Evolutionary conservation across 352 stramenopile species (phyloP).

Genomic region (Globisporangium iwayamae): DNA sequence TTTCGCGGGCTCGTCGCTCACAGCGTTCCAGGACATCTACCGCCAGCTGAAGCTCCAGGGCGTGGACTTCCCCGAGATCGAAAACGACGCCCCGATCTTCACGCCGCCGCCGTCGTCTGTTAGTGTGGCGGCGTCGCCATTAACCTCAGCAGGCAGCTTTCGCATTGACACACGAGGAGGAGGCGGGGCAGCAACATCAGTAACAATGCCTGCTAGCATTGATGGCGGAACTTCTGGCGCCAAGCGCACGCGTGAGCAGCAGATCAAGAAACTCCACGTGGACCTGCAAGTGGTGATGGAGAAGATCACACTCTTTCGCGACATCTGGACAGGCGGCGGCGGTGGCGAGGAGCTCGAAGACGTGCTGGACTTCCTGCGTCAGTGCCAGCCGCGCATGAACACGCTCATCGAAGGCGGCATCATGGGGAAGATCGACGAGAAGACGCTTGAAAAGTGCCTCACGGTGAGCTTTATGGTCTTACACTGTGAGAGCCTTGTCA

Average conservation of each 20-base stretch:
- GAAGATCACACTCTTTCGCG: constrained; percentile 57
- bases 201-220: background rate
- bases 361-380: constrained; percentile 72
- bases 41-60: constrained; percentile 74
- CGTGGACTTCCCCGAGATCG: constrained; percentile 59
- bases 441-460: constrained; percentile 76
- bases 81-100: constrained; percentile 70
- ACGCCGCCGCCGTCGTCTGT: constrained; percentile 48
- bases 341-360: constrained; percentile 56
- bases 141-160: constrained; percentile 14
- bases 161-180: background rate
- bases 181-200: background rate
- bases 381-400: constrained; percentile 87
- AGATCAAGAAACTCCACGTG: constrained; percentile 64
- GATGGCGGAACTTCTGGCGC: background rate
- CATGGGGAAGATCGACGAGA: constrained; percentile 81
- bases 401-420: constrained; percentile 84
- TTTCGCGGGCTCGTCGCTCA: constrained; percentile 44
- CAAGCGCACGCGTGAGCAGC: constrained; percentile 44
- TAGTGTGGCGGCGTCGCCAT: constrained; percentile 2
- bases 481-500: background rate
- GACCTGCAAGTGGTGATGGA: constrained; percentile 69
- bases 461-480: constrained; percentile 35
- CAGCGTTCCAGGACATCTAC: constrained; percentile 75
- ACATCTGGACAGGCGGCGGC: constrained; percentile 30